Base-by-base conservation (phyloP, 2,329 filamentous ascomycete genomes). In the Alternaria panax region DNA sequence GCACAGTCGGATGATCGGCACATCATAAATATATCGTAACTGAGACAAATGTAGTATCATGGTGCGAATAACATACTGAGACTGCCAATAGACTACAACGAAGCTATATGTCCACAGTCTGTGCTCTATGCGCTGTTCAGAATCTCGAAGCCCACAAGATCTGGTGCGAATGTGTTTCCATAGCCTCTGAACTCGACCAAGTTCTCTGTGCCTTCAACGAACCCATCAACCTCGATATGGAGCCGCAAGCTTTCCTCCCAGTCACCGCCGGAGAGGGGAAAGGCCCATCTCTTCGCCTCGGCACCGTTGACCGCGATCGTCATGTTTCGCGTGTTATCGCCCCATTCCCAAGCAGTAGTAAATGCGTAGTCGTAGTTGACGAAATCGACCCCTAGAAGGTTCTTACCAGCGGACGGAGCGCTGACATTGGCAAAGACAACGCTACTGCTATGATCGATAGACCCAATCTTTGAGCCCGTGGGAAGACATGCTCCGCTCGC, bases 291-390 rank as follows among this genome's bases (percentile, higher is more conserved):
- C 64, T 75, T 75, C 0, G 73, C 68, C 22, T 63, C 46, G 0
- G 71, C 74, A 2, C 75, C 77, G 63, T 81, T 80, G 12, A 81
- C 75, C 27, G 68, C 66, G 32, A 81, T 66, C 2, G 72, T 77
- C 56, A 79, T 71, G 25, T 76, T 76, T 18, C 78, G 66, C 9
- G 72, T 71, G 42, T 81, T 80, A 14, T 69, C 65, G 5, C 75
- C 75, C 50, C 61, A 69, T 8, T 62, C 66, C 68, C 72, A 75
- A 0, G 75, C 69, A 30, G 77, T 79, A 0, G 71, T 72, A 20
- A 80, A 75, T 3, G 71, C 71, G 36, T 73, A 73, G 45, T 80
- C 78, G 62, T 79, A 79, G 48, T 80, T 77, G 48, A 80, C 60
- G 46, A 79, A 80, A 51, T 81, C 79, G 20, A 81, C 71, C 1